Evolutionary conservation across 2,329 filamentous ascomycete genomes (phyloP), one percentile per base, ranked within the genome.

Genomic region (Aspergillus hiratsukae): DNA sequence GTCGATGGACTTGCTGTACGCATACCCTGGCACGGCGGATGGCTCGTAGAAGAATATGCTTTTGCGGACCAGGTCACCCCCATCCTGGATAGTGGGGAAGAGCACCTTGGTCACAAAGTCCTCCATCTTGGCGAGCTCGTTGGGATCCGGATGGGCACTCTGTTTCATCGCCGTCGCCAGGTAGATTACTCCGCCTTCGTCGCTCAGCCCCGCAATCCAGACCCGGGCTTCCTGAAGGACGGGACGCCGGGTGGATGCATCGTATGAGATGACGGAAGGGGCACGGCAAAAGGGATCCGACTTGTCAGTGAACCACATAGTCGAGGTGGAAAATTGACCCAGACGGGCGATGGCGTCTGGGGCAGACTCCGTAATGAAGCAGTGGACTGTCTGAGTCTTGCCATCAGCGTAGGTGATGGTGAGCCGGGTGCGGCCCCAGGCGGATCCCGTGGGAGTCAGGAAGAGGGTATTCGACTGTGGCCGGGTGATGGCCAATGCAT

Each of bases 181-280:
- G 58, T 79, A 85, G 0, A 82, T 78, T 0, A 80, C 80, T 1
- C 83, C 83, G 0, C 75, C 83, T 68, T 86, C 83, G 55, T 86
- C 83, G 54, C 81, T 84, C 0, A 86, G 73, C 0, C 83, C 83
- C 0, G 83, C 77, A 4, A 86, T 79, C 83, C 83, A 86, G 6
- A 78, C 82, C 1, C 83, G 76, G 1, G 53, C 35, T 7, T 55
- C 48, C 77, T 82, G 64, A 70, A 79, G 57, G 9, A 76, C 73
- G n/a, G 69, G 66, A 7, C 62, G 60, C 19, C 69, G 59, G 6
- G 61, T 59, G 11, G 69, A 66, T 41, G 67, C 62, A 62, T 86
- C 82, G 58, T 84, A 86, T 0, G 78, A 79, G 69, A 86, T 81
- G 56, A 84, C 75, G 0, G 83, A 85, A 0, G 81, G 79, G 0